These are phyloP conservation scores for Forsythia suspensa DNA, from an alignment of 257 asterid genomes.

Conservation along the genomic window DNA sequence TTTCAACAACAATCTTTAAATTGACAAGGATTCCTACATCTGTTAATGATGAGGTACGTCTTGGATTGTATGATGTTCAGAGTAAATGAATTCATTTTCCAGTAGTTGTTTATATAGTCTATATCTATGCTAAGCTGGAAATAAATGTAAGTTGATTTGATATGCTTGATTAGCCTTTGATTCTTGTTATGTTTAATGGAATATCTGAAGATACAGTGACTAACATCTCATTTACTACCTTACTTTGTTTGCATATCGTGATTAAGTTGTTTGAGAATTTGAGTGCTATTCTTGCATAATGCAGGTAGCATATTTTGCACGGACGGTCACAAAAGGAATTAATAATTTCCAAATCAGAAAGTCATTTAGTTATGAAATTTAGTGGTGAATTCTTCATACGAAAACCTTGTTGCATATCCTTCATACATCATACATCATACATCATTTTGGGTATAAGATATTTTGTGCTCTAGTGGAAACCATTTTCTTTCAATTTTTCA, in stretches of 20 bases:
- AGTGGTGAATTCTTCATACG: no score
- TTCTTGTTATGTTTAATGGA: background rate
- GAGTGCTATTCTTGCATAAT: no score
- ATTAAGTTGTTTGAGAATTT: no score
- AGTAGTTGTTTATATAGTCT: background rate
- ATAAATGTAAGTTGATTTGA: background rate
- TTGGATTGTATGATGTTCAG: background rate
- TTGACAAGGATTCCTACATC: conserved; percentile 12
- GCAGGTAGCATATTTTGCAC: no score
- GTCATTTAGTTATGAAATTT: no score
- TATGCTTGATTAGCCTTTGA: background rate
- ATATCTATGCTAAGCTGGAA: background rate
- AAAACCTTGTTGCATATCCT: background rate
- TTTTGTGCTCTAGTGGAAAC: background rate
- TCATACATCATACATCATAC: background rate
- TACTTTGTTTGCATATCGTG: no score
- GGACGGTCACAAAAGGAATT: no score
- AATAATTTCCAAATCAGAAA: no score
- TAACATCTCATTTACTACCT: background rate
- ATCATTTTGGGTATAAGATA: background rate
- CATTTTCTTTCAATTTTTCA: background rate
- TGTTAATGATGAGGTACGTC: conserved; percentile 7
- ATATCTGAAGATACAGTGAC: no score
- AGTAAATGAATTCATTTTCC: conserved; percentile 11
- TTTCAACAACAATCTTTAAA: background rate